Conservation (phyloP, 179 eudicot species). For the Dionaea muscipula region DNA sequence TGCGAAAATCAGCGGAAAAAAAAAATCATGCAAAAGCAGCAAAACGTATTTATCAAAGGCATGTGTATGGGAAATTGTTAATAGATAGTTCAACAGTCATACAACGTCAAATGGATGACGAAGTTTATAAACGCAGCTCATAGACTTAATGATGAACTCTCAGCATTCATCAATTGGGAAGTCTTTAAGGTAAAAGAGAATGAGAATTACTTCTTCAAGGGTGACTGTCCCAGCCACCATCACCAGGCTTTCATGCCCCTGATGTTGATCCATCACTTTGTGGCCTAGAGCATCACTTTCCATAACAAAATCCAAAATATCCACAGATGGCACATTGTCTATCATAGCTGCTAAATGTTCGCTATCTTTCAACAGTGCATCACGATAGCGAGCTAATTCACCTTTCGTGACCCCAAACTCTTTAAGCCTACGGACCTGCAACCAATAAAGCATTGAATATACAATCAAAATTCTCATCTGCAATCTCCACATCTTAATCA, state of each 20-base stretch:
- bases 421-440: constrained; percentile 93
- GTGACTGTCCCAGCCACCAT: constrained; percentile 84
- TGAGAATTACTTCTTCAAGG: constrained; percentile 69
- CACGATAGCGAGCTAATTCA: constrained; percentile 88
- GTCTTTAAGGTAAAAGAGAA: not conserved
- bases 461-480: no score
- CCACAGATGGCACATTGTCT: constrained; percentile 95
- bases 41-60: not conserved
- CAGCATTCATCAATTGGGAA: not conserved
- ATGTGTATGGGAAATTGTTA: not conserved
- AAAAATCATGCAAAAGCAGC: not conserved
- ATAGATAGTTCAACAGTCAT: not conserved
- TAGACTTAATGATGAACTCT: not conserved
- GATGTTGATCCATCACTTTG: constrained; percentile 90
- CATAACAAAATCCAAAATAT: constrained; percentile 90
- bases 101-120: not conserved
- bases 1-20: not conserved
- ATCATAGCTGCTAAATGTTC: constrained; percentile 99
- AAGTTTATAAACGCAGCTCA: not conserved
- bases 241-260: constrained; percentile 88
- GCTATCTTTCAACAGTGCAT: constrained; percentile 90
- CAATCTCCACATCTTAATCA: not conserved
- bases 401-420: constrained; percentile 98
- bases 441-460: no score
- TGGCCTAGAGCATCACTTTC: constrained; percentile 98